These are phyloP conservation scores for Amylocystis lapponica DNA, from an alignment of 768 basidiomycete genomes.

Conservation along the genomic window DNA sequence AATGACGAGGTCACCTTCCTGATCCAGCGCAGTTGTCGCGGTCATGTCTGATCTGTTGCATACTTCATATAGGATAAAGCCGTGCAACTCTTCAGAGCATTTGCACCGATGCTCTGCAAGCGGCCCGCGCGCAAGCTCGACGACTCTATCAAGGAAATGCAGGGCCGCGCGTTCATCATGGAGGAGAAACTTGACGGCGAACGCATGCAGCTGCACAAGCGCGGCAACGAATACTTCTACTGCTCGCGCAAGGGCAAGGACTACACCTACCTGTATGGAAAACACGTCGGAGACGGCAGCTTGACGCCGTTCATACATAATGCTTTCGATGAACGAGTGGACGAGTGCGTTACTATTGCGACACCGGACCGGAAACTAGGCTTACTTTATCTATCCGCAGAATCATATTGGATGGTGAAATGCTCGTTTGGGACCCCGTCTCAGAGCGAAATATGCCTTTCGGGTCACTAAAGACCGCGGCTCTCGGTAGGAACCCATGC, in stretches of 20 bases:
- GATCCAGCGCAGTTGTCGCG: not conserved
- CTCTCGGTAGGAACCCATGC: slow-evolving; percentile 49
- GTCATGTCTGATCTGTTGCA: not conserved
- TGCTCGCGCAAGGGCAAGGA: slow-evolving; percentile 93
- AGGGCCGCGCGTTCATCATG: slow-evolving; percentile 71
- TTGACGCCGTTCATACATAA: slow-evolving; percentile 81
- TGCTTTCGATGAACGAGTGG: slow-evolving; percentile 70
- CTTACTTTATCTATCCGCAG: slow-evolving; percentile 39
- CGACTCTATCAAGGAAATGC: slow-evolving; percentile 83
- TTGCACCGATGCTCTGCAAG: slow-evolving; percentile 94
- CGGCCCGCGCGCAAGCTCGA: slow-evolving; percentile 77
- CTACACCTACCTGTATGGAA: slow-evolving; percentile 89
- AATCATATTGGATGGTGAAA: slow-evolving; percentile 94
- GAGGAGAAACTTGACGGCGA: slow-evolving; percentile 99
- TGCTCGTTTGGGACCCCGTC: slow-evolving; percentile 96
- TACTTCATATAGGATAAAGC: slow-evolving; percentile 59
- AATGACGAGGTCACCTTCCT: slow-evolving; percentile 46
- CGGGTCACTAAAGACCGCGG: slow-evolving; percentile 90
- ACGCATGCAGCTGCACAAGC: slow-evolving; percentile 91
- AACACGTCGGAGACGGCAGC: slow-evolving; percentile 74
- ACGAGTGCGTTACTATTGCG: slow-evolving; percentile 54
- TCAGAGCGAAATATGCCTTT: slow-evolving; percentile 87
- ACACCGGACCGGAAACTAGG: not conserved
- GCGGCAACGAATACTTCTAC: slow-evolving; percentile 87
- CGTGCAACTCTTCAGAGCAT: slow-evolving; percentile 77